Evolutionary conservation across 2,329 filamentous ascomycete genomes (phyloP).

Genomic region (Aspergillus uvarum): DNA sequence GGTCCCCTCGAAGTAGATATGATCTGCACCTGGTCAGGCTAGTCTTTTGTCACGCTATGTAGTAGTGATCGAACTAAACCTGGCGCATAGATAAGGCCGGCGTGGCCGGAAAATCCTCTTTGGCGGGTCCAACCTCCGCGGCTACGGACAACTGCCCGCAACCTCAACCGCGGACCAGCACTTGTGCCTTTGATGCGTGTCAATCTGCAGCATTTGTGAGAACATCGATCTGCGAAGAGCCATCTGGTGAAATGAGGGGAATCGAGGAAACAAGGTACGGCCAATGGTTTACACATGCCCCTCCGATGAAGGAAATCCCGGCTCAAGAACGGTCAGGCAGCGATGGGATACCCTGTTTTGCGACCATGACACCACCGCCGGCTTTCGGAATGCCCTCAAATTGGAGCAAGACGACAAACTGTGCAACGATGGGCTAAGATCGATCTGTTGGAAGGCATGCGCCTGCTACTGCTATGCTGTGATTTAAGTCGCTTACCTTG

Average conservation of each 20-base stretch:
- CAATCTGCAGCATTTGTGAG: not conserved
- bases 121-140: slow-evolving; percentile 12
- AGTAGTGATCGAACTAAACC: not conserved
- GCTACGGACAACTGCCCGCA: not conserved
- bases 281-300: not conserved
- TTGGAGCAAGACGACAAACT: slow-evolving; percentile 60
- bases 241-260: slow-evolving; percentile 50
- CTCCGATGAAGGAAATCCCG: not conserved
- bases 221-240: slow-evolving; percentile 1
- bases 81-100: not conserved
- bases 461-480: slow-evolving; percentile 2
- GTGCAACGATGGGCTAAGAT: slow-evolving; percentile 72
- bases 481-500: slow-evolving; percentile 22
- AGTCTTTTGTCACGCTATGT: too few species aligned
- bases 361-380: slow-evolving; percentile 55
- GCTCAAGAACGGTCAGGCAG: slow-evolving; percentile 47
- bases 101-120: not conserved
- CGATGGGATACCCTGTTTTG: slow-evolving; percentile 67
- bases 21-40: too few species aligned
- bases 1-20: not conserved
- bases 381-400: slow-evolving; percentile 65
- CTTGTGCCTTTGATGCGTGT: not conserved
- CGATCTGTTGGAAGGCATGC: slow-evolving; percentile 84
- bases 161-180: not conserved
- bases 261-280: slow-evolving; percentile 55